These are phyloP conservation scores for Phytomonas sp. DNA, from an alignment of 208 protist genomes.

Conservation along the genomic window DNA sequence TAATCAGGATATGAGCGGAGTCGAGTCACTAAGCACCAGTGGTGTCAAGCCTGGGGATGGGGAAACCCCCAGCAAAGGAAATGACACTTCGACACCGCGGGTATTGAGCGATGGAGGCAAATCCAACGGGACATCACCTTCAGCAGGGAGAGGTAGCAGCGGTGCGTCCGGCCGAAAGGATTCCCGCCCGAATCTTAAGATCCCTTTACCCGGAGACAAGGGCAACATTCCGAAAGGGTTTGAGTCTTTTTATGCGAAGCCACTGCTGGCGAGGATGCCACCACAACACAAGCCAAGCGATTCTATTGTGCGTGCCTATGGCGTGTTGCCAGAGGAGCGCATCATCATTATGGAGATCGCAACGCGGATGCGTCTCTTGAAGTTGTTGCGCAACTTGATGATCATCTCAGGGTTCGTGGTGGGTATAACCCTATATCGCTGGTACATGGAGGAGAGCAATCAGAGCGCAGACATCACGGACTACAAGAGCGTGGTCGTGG, in stretches of 20 bases:
- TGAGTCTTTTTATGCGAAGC: conserved; percentile 56
- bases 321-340: conserved; percentile 47
- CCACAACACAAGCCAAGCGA: conserved; percentile 29
- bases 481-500: conserved; percentile 44
- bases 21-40: neutral
- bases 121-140: neutral
- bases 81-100: neutral
- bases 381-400: conserved; percentile 17
- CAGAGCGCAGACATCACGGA: conserved; percentile 34
- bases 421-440: conserved; percentile 20
- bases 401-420: conserved; percentile 27
- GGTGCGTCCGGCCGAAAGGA: neutral
- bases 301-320: conserved; percentile 37
- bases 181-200: neutral
- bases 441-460: conserved; percentile 26
- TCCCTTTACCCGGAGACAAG: conserved; percentile 1
- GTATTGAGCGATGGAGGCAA: neutral
- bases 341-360: conserved; percentile 37
- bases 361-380: conserved; percentile 18
- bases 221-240: conserved; percentile 47
- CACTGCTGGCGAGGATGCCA: conserved; percentile 31
- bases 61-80: neutral
- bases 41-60: neutral
- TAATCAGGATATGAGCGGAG: neutral
- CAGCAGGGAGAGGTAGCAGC: neutral